Base-by-base conservation (phyloP, 768 basidiomycete genomes). In the Erythrobasidium yunnanense region DNA sequence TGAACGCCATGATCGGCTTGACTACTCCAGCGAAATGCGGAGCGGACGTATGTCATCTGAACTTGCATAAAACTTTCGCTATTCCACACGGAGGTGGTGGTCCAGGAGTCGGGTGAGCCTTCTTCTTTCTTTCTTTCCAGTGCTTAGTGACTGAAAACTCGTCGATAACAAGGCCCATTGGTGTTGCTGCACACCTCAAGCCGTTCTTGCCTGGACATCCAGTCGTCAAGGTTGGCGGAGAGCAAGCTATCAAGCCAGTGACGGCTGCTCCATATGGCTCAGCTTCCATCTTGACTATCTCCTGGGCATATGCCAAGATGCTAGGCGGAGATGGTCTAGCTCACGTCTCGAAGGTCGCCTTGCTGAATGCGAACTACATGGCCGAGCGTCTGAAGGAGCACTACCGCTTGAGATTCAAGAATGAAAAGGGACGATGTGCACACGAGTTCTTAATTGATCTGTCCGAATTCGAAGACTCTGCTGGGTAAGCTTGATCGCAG, bases 231-330 rank as follows among this genome's bases (percentile, higher is more conserved):
- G 83, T 81, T 7, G 85, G 84, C 35, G 84, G 85, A 11, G 75
- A 79, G n/a, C 77, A 83, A 54, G 84, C 86, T 1, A 96, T 99
- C 68, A 80, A 85, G 30, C 88, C 95, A 4, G 86, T 97, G 50
- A 84, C 93, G 7, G 88, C 88, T 0, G 90, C 87, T 1, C 95
- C 91, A 0, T 97, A 84, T 74, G 93, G 95, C 49, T 92, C 90
- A 70, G 88, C 95, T 1, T 92, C 90, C 5, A 91, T 99, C 72
- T 85, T 88, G 51, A 81, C 92, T 68, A 96, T 97, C 72, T 96
- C 92, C 0, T 97, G 93, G 68, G 93, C 95, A 13, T 99, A 95
- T 77, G 89, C 95, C 81, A 93, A 70, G 79, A 97, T 99, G 95
- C 83, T 99, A n/a, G 95, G 95, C 27, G 93, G 92, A 6, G 79